Evolutionary conservation across 129 eudicot species (phyloP), one percentile per base, ranked within the genome.

Genomic region (Flaveria robusta): DNA sequence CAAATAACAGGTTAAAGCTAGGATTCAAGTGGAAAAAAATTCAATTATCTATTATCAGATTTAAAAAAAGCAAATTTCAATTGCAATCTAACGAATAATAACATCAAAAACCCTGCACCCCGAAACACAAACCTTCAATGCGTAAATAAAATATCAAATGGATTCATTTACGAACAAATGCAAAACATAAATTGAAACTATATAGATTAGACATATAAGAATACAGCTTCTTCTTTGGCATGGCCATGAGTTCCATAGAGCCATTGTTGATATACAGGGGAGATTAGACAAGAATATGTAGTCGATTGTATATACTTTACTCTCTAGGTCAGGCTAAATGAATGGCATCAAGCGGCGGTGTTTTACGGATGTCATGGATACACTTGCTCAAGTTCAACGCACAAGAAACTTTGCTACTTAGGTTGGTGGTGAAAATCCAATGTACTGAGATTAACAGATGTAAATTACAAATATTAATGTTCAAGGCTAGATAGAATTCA

Each of bases 201-300:
- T 13, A 42, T 1, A 12, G 23, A 47, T 10, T 41, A 5, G 43
- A 60, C 12, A 31, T 37, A n/a, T 24, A 24, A 24, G 6, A 45
- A 49, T 63, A 41, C n/a, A 29, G 83, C 84, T 59, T 89, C 60
- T 86, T 89, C 60, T 84, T 89, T 27, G 91, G 91, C 22, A 89
- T 89, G 47, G 87, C 76, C 62, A 54, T 54, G 2, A 54, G 62
- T 10, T 89, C 91, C 84, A 89, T 82, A 9, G 83, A 82, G 9
- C 90, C 87, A 34, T 66, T 66, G 14, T 76, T 63, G 3, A 77
- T 68, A 12, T 74, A 37, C 4, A 37, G 41, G 41, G 51, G 24
- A 10, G 68, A 71, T 12, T 65, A 80, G 76, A 4, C 34, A 62
- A 51, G 34, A 66, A 31, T 66, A 31, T 47, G 66, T 34, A 15